A percentile compares a stretch with the other conserved stretches of the same genome.
Conservation (phyloP, 495 filamentous ascomycete species). For the Rusavskia elegans region DNA sequence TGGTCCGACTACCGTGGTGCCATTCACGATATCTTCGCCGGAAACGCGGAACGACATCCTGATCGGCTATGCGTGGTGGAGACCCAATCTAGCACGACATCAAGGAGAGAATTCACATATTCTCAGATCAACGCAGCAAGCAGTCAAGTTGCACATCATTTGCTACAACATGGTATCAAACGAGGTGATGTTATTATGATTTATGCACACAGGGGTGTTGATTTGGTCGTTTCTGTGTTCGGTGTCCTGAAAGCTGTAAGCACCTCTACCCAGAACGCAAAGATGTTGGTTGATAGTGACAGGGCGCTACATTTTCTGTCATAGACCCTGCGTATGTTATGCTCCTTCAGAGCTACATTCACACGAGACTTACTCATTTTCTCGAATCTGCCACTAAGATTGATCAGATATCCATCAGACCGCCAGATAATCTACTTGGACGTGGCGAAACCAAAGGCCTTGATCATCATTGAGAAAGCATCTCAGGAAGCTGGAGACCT, state of each 20-base stretch:
- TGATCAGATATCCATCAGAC: conserved; percentile 55
- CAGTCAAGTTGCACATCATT: conserved; percentile 63
- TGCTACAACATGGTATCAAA: conserved; percentile 55
- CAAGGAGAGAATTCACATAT: conserved; percentile 66
- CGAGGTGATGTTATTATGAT: conserved; percentile 89
- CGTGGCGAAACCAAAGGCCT: conserved; percentile 63
- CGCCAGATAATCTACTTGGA: conserved; percentile 85
- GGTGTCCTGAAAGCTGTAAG: conserved; percentile 36
- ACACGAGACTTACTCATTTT: background rate
- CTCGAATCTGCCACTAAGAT: background rate
- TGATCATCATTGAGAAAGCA: conserved; percentile 70
- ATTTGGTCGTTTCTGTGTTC: conserved; percentile 43
- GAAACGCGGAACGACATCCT: conserved; percentile 59
- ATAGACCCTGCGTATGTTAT: conserved; percentile 6
- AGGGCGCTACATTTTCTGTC: conserved; percentile 3
- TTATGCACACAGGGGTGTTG: conserved; percentile 67
- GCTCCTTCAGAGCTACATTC: background rate
- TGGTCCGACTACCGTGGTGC: conserved; percentile 71
- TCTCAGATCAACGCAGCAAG: conserved; percentile 74
- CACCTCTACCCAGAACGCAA: conserved; percentile 13
- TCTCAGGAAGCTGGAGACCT: conserved; percentile 58
- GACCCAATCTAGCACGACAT: conserved; percentile 45
- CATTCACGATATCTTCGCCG: conserved; percentile 64
- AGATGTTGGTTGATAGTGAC: conserved; percentile 17
- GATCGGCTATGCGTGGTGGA: conserved; percentile 71